phyloP scores from a whole-genome alignment of 768 basidiomycete genomes.

The Mycena maculata region DNA sequence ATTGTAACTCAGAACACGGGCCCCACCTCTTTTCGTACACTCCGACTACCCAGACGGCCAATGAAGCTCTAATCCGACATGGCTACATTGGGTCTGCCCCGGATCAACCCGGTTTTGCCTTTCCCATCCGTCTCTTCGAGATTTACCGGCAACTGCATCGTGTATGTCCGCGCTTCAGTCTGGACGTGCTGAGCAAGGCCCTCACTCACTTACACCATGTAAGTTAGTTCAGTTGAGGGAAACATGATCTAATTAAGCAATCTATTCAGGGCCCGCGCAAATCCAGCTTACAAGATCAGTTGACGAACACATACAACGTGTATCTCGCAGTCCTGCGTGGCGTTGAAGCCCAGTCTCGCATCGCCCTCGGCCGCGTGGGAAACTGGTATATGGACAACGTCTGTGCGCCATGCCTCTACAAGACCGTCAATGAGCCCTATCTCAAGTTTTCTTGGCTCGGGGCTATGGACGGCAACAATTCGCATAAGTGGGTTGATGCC shows the following conservation, averaged over 20 bases:
- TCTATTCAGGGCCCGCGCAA: not conserved
- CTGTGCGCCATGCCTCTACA: slow-evolving; percentile 2
- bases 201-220: slow-evolving; percentile 34
- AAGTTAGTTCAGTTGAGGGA: not conserved
- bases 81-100: not conserved
- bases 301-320: not conserved
- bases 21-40: not conserved
- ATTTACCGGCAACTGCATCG: slow-evolving; percentile 40
- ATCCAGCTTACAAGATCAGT: not conserved
- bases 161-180: slow-evolving; percentile 38
- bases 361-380: too few relatives aligned
- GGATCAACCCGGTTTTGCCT: slow-evolving; percentile 9
- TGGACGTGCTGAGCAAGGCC: slow-evolving; percentile 31
- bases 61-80: not conserved
- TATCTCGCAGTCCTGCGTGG: too few relatives aligned
- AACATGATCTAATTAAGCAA: not conserved
- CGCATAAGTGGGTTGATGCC: slow-evolving; percentile 7
- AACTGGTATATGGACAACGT: too few relatives aligned
- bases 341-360: too few relatives aligned
- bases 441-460: not conserved
- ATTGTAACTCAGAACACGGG: not conserved
- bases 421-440: not conserved
- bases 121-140: slow-evolving; percentile 36
- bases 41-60: not conserved
- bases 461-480: slow-evolving; percentile 15